phyloP scores from a whole-genome alignment of 345 rosid genomes.

The Melaleuca quinquenervia region DNA sequence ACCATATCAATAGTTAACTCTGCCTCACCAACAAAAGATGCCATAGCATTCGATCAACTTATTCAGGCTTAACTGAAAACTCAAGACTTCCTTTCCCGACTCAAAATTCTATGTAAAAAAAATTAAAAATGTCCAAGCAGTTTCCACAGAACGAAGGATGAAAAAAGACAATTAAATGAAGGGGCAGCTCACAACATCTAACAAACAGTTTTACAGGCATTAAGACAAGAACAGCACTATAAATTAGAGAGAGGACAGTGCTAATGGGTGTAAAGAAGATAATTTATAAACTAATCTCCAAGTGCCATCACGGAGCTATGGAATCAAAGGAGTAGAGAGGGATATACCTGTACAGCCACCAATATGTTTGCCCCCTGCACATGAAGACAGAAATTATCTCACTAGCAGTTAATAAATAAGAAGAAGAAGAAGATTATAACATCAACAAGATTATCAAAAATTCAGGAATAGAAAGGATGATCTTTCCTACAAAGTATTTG shows the following conservation, averaged over 20 bases:
- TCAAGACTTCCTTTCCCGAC: background rate
- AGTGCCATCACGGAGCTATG: background rate
- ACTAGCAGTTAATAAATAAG: background rate
- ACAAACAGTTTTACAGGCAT: background rate
- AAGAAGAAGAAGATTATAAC: background rate
- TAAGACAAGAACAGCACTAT: background rate
- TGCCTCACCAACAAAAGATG: background rate
- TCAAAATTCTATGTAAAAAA: background rate
- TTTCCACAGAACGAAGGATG: background rate
- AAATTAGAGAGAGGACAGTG: background rate
- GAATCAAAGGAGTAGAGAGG: background rate
- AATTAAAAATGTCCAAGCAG: background rate
- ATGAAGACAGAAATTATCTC: constrained; percentile 1
- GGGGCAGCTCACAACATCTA: background rate
- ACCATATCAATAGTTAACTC: background rate
- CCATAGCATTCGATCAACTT: background rate
- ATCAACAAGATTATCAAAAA: background rate
- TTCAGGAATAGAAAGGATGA: background rate
- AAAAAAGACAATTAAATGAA: background rate
- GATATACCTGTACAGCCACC: constrained; percentile 90
- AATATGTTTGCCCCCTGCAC: constrained; percentile 85
- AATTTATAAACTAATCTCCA: background rate
- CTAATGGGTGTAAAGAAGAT: background rate
- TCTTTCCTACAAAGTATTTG: background rate
- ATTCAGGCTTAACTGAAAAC: background rate